phyloP scores from a whole-genome alignment of 2,329 filamentous ascomycete genomes.

The Pestalotiopsis sp. region DNA sequence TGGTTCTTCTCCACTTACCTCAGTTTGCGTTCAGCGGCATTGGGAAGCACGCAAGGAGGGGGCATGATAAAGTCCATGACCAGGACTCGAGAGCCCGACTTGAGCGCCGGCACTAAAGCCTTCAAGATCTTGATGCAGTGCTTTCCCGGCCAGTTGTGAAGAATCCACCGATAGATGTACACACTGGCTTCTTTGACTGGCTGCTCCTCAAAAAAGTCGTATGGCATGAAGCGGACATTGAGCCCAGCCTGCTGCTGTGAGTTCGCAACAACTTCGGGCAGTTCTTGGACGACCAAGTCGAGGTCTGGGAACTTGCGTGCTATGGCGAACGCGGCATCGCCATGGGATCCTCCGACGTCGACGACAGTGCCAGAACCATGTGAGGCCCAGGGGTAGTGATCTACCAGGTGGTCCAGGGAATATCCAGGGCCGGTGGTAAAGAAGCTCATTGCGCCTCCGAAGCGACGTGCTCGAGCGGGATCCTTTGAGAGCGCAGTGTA shows the following conservation, averaged over 20 bases:
- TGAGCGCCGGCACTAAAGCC: slow-evolving; percentile 9
- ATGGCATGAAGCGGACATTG: neutral
- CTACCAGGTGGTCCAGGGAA: neutral
- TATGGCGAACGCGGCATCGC: neutral
- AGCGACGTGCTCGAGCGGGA: neutral
- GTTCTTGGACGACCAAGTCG: neutral
- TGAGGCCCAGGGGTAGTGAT: neutral
- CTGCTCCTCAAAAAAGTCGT: slow-evolving; percentile 31
- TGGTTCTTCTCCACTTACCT: neutral
- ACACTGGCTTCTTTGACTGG: slow-evolving; percentile 37
- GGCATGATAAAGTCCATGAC: neutral
- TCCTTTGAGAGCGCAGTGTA: neutral
- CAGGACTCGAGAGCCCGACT: neutral
- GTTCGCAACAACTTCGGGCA: neutral
- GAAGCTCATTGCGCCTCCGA: neutral
- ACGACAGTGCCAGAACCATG: neutral
- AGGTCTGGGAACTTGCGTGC: neutral
- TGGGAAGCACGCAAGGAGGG: neutral
- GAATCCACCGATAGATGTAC: slow-evolving; percentile 44
- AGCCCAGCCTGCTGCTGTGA: neutral
- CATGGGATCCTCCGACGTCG: neutral
- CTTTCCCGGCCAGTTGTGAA: slow-evolving; percentile 47
- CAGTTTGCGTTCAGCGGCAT: neutral
- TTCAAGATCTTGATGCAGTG: slow-evolving; percentile 31
- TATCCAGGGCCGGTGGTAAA: neutral